A percentile compares a stretch with the other conserved stretches of the same genome.
Conservation (phyloP, 2,329 filamentous ascomycete species). For the Penicillium sp. region DNA sequence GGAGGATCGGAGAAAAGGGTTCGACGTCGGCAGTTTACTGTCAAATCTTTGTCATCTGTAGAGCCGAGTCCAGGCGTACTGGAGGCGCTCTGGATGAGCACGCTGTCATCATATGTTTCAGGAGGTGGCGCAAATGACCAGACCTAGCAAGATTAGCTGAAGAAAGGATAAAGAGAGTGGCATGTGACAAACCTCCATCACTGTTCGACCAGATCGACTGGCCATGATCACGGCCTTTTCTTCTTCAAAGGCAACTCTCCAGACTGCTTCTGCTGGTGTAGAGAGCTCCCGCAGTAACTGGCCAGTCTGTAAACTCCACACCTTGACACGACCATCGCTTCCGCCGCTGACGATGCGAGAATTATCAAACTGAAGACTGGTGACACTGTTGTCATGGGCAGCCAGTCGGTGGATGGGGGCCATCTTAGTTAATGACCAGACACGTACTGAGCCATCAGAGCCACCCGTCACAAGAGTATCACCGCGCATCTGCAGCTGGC, state of each 20-base stretch:
- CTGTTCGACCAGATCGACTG: slow-evolving; percentile 76
- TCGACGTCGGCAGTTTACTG: slow-evolving; percentile 20
- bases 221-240: slow-evolving; percentile 98
- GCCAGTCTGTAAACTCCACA: slow-evolving; percentile 94
- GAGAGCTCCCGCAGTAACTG: slow-evolving; percentile 88
- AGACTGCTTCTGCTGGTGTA: slow-evolving; percentile 88
- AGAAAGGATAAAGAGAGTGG: neutral
- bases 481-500: slow-evolving; percentile 91
- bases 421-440: slow-evolving; percentile 92
- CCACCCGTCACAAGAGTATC: slow-evolving; percentile 95
- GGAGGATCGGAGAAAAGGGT: slow-evolving; percentile 35
- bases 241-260: slow-evolving; percentile 96
- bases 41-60: slow-evolving; percentile 15
- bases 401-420: slow-evolving; percentile 90
- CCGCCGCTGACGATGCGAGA: slow-evolving; percentile 93
- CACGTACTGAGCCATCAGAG: slow-evolving; percentile 90
- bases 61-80: slow-evolving; percentile 33
- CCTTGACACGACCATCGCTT: slow-evolving; percentile 95
- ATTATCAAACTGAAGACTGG: slow-evolving; percentile 95
- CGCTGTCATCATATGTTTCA: slow-evolving; percentile 32
- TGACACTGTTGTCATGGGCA: slow-evolving; percentile 97
- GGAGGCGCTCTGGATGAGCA: slow-evolving; percentile 32
- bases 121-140: slow-evolving; percentile 88
- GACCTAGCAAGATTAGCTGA: slow-evolving; percentile 57
- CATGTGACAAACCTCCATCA: slow-evolving; percentile 79